phyloP scores from a whole-genome alignment of 192 early-diverging fungal genomes.

The Kickxella alabastrina region DNA sequence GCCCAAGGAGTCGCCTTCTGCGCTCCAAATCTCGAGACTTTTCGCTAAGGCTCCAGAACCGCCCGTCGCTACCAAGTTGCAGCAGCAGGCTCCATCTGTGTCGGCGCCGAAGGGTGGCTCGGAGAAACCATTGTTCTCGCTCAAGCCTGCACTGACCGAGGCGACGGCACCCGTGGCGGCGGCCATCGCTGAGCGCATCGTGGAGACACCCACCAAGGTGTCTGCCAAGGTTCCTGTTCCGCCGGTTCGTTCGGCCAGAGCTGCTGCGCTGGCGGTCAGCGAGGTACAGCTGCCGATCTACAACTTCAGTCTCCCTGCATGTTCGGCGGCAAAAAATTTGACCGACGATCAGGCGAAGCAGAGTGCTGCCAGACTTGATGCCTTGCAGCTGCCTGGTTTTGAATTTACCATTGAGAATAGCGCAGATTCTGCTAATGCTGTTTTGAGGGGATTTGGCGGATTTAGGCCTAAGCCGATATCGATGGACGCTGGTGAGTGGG shows the following conservation, averaged over 20 bases:
- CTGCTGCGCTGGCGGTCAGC: neutral
- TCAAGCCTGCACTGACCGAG: too few species aligned
- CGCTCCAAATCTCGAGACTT: neutral
- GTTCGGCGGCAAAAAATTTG: too few species aligned
- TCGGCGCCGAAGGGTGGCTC: too few species aligned
- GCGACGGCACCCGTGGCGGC: too few species aligned
- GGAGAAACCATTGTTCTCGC: too few species aligned
- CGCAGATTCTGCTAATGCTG: neutral
- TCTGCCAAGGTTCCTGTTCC: too few species aligned
- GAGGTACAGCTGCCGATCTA: slow-evolving; percentile 14
- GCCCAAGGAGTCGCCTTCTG: slow-evolving; percentile 1
- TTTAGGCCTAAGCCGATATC: slow-evolving; percentile 1
- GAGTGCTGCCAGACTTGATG: neutral
- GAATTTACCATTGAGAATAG: neutral
- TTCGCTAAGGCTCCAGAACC: slow-evolving; percentile 9
- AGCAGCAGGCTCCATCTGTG: neutral
- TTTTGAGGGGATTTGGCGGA: neutral
- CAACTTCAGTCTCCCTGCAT: slow-evolving; percentile 14
- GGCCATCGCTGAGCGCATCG: too few species aligned
- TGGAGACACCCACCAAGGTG: too few species aligned
- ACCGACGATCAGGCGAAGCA: too few species aligned
- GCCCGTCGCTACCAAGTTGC: neutral
- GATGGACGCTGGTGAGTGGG: slow-evolving; percentile 6
- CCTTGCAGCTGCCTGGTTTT: slow-evolving; percentile 4
- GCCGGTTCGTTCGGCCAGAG: neutral